Evolutionary conservation across 2,329 filamentous ascomycete genomes (phyloP), one percentile per base, ranked within the genome.

Genomic region (Aspergillus sp.): DNA sequence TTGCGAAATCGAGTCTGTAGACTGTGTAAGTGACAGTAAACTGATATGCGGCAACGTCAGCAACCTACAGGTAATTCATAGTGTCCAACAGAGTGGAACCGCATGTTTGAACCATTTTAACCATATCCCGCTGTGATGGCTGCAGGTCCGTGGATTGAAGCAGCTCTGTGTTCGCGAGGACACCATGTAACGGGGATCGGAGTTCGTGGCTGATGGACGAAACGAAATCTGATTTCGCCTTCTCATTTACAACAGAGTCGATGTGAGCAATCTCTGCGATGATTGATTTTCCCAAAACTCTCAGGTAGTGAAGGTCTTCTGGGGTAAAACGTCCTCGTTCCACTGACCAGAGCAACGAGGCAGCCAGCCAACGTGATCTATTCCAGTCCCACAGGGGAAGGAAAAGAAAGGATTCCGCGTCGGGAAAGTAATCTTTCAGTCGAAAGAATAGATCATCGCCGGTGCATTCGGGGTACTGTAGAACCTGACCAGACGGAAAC

Each of bases 181-280:
- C 69, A 29, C 71, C 74, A 45, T 73, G 76, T 34, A 71, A 59
- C 26, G 68, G 76, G 33, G 59, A 71, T 4, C 74, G 64, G 5
- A 79, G 61, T 50, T 79, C 76, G 52, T 79, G 76, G 29, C 69
- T 73, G 28, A 79, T 73, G 0, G 70, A 73, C 0, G 72, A 71
- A 10, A 79, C 69, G 39, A 79, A 75, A 8, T 76, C 74, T 0
- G 70, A 69, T 48, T 79, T 79, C 7, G 73, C 69, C 44, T 68
- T 68, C 34, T 76, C 72, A 1, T 58, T 60, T 2, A 59, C 52
- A 3, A 45, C 56, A 49, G 62, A 63, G n/a, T 67, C 57, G 8
- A 64, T 51, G 7, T 64, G 59, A 8, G 61, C 59, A 10, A 66
- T 58, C 38, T 67, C 63, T 1, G 64, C 62, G 5, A 66, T 59